Evolutionary conservation across 2,329 filamentous ascomycete species (phyloP), one percentile per base, ranked within the genome.

Genomic region (Cadophora sp.): DNA sequence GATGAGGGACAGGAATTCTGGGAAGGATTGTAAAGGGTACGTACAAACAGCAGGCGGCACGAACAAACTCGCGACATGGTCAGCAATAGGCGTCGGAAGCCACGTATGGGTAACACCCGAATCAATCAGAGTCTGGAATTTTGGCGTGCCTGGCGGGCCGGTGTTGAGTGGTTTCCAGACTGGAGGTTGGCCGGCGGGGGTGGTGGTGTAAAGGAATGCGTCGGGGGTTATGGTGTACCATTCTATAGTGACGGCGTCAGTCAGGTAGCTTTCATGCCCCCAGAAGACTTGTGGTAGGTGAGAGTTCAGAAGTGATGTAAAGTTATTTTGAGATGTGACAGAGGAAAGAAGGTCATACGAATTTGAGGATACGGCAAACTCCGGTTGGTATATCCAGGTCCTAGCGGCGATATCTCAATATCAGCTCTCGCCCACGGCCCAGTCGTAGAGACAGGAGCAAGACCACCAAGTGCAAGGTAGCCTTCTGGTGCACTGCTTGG

Each of bases 401-500:
- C 26, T n/a, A 64, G 50, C 1, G 34, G 34, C 6, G 53, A 56
- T 31, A 53, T 65, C n/a, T 69, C 65, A 16, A 75, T 74, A 1
- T 70, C 70, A 4, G 68, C 67, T 29, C 31, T 62, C 4, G 74
- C 63, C 53, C 64, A 72, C 6, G 53, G 26, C 14, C 40, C 37
- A 9, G 16, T 53, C 11, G 65, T 73, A 0, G 72, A 64, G 8
- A 85, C 79, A 1, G 83, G 79, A 1, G 84, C 83, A 5, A 86
- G 76, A 11, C 83, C 84, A 3, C 85, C 84, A 0, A 87, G 76
- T 0, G 83, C 81, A 3, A 87, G 75, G 43, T 83, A 82, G 1
- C 84, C 83, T 8, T 80, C 81, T 51, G 76, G 71, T 0, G 67
- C 65, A 1, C 37, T 34, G n/a, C 22, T 46, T 22, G 65, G 22